phyloP scores from a whole-genome alignment of 164 flowering plant genomes.

The Dillenia turbinata region DNA sequence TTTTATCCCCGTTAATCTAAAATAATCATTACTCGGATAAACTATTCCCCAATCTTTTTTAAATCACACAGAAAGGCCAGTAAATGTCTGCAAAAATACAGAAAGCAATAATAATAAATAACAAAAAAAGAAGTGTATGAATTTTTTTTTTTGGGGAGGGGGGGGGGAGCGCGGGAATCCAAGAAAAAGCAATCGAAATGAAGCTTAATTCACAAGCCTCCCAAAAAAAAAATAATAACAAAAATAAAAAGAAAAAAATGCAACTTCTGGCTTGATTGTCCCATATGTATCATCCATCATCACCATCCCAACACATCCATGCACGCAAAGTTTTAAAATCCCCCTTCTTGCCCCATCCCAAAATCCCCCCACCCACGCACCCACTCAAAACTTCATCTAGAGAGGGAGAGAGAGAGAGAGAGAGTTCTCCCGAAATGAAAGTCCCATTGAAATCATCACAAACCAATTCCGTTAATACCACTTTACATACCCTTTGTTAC shows the following conservation, averaged over 20 bases:
- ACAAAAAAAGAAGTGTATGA: no score
- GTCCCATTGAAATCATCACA: constrained; percentile 31
- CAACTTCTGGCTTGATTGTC: constrained; percentile 9
- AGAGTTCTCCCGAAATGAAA: constrained; percentile 36
- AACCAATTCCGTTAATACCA: constrained; percentile 1
- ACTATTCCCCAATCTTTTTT: no score
- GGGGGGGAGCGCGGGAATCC: neutral
- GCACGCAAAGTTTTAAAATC: constrained; percentile 57
- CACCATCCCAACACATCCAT: constrained; percentile 14
- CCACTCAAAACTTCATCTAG: constrained; percentile 1
- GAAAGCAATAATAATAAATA: no score
- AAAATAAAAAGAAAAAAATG: neutral
- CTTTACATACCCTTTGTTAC: constrained; percentile 22
- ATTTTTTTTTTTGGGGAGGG: neutral
- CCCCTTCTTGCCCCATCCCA: constrained; percentile 27
- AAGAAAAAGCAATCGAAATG: neutral
- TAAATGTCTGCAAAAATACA: no score
- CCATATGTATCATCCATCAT: constrained; percentile 6
- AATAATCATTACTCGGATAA: no score
- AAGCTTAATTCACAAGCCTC: constrained; percentile 19
- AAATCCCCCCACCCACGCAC: constrained; percentile 36
- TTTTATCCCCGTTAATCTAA: no score
- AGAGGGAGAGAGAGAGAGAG: neutral
- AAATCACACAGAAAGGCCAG: no score
- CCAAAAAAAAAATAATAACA: neutral